Conservation (phyloP, 495 filamentous ascomycete genomes). For the Neurospora sp. region DNA sequence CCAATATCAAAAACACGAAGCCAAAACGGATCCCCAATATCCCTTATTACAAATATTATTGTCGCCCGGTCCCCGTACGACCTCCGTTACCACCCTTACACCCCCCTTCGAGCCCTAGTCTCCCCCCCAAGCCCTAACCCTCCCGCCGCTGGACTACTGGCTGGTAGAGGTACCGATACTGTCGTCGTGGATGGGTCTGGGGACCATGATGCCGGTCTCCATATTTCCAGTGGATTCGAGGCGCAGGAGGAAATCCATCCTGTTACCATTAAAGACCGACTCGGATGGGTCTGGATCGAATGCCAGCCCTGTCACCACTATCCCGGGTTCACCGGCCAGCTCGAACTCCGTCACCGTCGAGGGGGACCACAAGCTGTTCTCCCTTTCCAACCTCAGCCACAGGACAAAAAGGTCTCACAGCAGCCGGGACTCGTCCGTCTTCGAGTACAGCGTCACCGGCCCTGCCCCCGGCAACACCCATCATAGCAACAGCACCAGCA, state of each 20-base stretch:
- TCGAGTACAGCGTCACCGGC: neutral
- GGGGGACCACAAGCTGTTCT: slow-evolving; percentile 15
- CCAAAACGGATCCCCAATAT: neutral
- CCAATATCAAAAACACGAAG: neutral
- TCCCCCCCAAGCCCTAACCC: neutral
- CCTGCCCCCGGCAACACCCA: neutral
- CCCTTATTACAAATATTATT: neutral
- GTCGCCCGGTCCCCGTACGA: neutral
- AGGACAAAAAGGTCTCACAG: slow-evolving; percentile 15
- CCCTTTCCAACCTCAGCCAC: slow-evolving; percentile 15
- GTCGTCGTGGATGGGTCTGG: neutral
- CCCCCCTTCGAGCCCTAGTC: neutral
- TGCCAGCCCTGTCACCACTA: slow-evolving; percentile 7
- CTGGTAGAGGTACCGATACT: neutral
- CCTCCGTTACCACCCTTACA: neutral
- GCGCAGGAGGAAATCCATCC: slow-evolving; percentile 1
- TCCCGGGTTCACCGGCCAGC: slow-evolving; percentile 17
- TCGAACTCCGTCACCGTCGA: slow-evolving; percentile 5
- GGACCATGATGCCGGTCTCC: neutral
- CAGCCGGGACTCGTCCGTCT: slow-evolving; percentile 6
- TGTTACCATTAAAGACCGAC: slow-evolving; percentile 7
- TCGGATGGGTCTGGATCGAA: slow-evolving; percentile 11
- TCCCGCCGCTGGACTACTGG: neutral
- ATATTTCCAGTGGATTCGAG: slow-evolving; percentile 6
- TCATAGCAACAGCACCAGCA: slow-evolving; percentile 1